A percentile compares a stretch with the other conserved stretches of the same genome.
phyloP scores from a whole-genome alignment of 306 rosid genomes.

The Casuarina cunninghamiana region DNA sequence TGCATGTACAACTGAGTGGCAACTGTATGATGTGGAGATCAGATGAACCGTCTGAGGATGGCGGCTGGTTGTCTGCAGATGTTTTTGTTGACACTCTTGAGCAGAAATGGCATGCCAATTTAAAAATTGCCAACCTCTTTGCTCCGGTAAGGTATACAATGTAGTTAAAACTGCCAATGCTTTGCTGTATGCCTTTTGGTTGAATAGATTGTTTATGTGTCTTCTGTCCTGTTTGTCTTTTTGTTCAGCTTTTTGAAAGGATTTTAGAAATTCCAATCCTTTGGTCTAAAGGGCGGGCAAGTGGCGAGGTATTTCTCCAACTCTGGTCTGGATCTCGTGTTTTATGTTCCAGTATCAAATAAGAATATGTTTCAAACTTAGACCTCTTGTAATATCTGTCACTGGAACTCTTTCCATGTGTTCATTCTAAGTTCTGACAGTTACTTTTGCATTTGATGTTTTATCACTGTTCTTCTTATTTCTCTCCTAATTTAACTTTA shows the following conservation, averaged over 20 bases:
- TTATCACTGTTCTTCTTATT: conserved; percentile 3
- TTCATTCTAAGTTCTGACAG: not conserved
- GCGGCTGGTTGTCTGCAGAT: conserved; percentile 88
- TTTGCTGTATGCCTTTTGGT: conserved; percentile 17
- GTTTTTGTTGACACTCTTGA: conserved; percentile 76
- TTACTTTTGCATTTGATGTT: not conserved
- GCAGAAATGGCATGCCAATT: conserved; percentile 88
- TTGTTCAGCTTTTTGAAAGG: conserved; percentile 90
- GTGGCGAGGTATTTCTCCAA: conserved; percentile 89
- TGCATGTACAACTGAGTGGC: conserved; percentile 77
- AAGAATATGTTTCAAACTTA: conserved; percentile 9
- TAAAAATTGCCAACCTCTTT: conserved; percentile 70
- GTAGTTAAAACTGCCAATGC: conserved; percentile 9
- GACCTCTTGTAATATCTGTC: not conserved
- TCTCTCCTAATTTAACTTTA: not conserved
- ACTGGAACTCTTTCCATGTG: not conserved
- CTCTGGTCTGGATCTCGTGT: conserved; percentile 20
- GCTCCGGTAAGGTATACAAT: conserved; percentile 73
- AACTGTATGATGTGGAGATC: conserved; percentile 91
- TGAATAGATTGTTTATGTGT: conserved; percentile 22
- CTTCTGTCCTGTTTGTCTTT: conserved; percentile 29
- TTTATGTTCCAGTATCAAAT: conserved; percentile 16
- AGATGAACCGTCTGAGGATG: conserved; percentile 62
- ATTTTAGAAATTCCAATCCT: conserved; percentile 79
- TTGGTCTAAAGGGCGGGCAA: conserved; percentile 88